These are phyloP conservation scores for Candida taoyuanica DNA, from an alignment of 805 yeast species.

Conservation along the genomic window DNA sequence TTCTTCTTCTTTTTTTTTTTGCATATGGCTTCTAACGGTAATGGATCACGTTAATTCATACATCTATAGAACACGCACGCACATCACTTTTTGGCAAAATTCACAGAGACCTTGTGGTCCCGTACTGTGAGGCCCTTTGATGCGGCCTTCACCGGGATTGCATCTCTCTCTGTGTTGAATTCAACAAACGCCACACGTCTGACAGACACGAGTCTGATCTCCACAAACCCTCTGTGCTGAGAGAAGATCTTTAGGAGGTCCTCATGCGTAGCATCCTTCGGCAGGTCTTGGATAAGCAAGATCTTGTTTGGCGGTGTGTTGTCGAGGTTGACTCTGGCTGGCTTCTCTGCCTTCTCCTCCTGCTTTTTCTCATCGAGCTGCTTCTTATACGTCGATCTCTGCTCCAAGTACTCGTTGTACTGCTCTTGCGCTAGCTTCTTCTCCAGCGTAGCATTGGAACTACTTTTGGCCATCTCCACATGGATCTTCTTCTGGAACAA, in stretches of 20 bases:
- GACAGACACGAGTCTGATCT: conserved; percentile 60
- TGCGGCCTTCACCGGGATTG: conserved; percentile 38
- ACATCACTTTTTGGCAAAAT: conserved; percentile 21
- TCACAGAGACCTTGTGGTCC: conserved; percentile 7
- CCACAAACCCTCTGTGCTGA: conserved; percentile 54
- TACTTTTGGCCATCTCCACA: conserved; percentile 24
- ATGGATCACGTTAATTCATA: too few relatives aligned
- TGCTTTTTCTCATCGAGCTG: conserved; percentile 18
- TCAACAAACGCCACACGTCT: conserved; percentile 79
- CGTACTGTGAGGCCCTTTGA: conserved; percentile 18
- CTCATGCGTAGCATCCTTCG: conserved; percentile 37
- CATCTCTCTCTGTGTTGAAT: conserved; percentile 50
- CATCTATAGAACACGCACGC: too few relatives aligned
- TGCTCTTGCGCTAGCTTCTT: conserved; percentile 9
- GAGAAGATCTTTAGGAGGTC: conserved; percentile 45
- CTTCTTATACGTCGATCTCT: conserved; percentile 19
- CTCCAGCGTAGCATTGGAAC: conserved; percentile 23
- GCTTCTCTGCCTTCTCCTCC: conserved; percentile 11
- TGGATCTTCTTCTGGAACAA: conserved; percentile 22
- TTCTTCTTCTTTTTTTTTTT: not conserved
- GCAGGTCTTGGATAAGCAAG: conserved; percentile 62
- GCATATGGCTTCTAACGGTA: too few relatives aligned
- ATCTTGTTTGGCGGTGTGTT: conserved; percentile 62
- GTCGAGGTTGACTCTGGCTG: conserved; percentile 16
- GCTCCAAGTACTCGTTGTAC: conserved; percentile 16